These are phyloP conservation scores for Vigna reflexopilosa DNA, from an alignment of 306 rosid species.

Conservation along the genomic window DNA sequence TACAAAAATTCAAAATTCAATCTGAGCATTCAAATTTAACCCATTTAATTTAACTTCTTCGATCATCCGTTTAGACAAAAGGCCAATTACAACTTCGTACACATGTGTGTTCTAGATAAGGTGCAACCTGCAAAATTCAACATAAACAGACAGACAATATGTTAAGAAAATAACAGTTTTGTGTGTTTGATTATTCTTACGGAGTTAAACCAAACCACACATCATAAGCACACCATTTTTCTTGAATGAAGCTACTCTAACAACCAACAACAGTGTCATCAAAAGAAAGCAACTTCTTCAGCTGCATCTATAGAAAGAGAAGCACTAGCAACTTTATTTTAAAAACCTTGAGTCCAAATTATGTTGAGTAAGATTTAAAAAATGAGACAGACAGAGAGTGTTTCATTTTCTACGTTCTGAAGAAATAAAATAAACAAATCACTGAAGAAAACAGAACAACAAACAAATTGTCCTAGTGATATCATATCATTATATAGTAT, in stretches of 20 bases:
- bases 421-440: neutral
- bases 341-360: neutral
- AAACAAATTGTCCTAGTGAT: constrained; percentile 3
- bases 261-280: neutral
- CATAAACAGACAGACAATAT: neutral
- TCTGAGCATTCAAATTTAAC: neutral
- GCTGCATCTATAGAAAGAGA: neutral
- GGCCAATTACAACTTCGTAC: neutral
- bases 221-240: neutral
- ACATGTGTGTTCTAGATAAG: constrained; percentile 4
- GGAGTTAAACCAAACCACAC: constrained; percentile 2
- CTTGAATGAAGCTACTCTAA: neutral
- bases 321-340: neutral
- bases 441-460: neutral
- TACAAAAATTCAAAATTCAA: neutral
- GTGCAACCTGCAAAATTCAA: constrained; percentile 9
- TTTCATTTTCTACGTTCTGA: neutral
- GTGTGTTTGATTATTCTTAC: neutral
- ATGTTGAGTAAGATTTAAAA: constrained; percentile 5
- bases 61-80: neutral
- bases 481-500: neutral
- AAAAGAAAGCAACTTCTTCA: neutral
- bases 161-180: neutral
- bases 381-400: neutral
- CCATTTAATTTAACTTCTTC: neutral